These are phyloP conservation scores for Nadsonia fulvescens DNA, from an alignment of 805 yeast genomes.

Conservation along the genomic window DNA sequence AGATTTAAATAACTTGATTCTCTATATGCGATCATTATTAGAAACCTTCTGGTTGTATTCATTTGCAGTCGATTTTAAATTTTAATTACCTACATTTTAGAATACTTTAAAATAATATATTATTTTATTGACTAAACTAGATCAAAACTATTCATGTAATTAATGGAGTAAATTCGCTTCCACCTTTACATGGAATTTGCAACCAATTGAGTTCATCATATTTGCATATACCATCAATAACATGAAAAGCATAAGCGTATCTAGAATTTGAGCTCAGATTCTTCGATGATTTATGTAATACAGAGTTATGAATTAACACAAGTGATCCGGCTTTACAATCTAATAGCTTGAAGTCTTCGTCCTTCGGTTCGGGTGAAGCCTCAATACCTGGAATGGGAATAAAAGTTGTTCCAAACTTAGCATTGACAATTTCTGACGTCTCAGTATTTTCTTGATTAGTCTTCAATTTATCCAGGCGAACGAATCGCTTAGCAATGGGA, in stretches of 20 bases:
- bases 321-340: conserved; percentile 58
- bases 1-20: too few species aligned
- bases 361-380: conserved; percentile 17
- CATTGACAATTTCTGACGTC: too few species aligned
- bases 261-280: conserved; percentile 40
- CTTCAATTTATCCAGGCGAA: conserved; percentile 29
- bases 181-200: conserved; percentile 58
- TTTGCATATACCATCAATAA: conserved; percentile 45
- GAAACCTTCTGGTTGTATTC: too few species aligned
- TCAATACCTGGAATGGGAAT: conserved; percentile 19
- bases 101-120: too few species aligned
- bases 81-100: background rate
- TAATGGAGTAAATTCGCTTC: conserved; percentile 31
- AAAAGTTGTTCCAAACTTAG: conserved; percentile 36
- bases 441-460: too few species aligned
- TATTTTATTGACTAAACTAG: too few species aligned
- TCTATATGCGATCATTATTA: too few species aligned
- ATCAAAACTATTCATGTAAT: too few species aligned
- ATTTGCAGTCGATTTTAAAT: too few species aligned
- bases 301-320: conserved; percentile 52
- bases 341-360: conserved; percentile 29
- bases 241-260: conserved; percentile 65
- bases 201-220: conserved; percentile 61
- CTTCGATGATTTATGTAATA: conserved; percentile 51
- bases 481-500: conserved; percentile 45